Base-by-base conservation (phyloP, 2,329 filamentous ascomycete genomes). In the Trichoderma brevicompactum region DNA sequence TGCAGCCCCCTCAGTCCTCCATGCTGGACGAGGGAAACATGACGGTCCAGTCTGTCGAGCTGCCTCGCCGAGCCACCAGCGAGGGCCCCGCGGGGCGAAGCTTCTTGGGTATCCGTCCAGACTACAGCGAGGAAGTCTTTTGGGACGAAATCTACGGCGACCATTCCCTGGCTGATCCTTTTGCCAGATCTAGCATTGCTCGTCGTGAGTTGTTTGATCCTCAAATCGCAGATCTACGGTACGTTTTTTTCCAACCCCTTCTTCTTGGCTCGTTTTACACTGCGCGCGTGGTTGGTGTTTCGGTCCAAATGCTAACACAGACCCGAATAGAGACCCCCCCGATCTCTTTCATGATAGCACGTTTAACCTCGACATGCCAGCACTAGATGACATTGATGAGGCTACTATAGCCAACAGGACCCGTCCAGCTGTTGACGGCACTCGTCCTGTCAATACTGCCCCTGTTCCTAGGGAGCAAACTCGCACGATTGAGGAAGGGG, bases 1-100 rank as follows among this genome's bases (percentile, higher is more conserved):
- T 87, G 64, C 79, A 79, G 44, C 84, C 84, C 8, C 87, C 86
- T 38, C 80, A 79, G 59, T 81, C 84, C 56, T 82, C 83, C 38
- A 79, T 81, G 9, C 71, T 89, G 28, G 85, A 88, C 63, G 84
- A 87, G 32, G 84, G 87, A 48, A 83, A 88, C 68, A 81, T 81
- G 67, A 89, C 87, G 0, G 74, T 82, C 46, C 81, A 83, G 66
- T 88, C 87, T 2, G 81, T 89, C 34, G 87, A 89, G 74, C 71
- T 88, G 55, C 83, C 86, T 7, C 79, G 87, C 34, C 78, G 87
- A 55, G 82, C 81, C 15, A 71, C 77, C 43, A 82, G 76, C 60
- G 83, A 87, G 65, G 68, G 79, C 53, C 79, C 79, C 0, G 72
- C 75, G 3, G 76, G 84, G 36, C 70, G 81, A 2, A 87, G 83